A percentile compares a stretch with the other conserved stretches of the same genome.
phyloP scores from a whole-genome alignment of 2,329 filamentous ascomycete genomes.

The Claviceps citrina region DNA sequence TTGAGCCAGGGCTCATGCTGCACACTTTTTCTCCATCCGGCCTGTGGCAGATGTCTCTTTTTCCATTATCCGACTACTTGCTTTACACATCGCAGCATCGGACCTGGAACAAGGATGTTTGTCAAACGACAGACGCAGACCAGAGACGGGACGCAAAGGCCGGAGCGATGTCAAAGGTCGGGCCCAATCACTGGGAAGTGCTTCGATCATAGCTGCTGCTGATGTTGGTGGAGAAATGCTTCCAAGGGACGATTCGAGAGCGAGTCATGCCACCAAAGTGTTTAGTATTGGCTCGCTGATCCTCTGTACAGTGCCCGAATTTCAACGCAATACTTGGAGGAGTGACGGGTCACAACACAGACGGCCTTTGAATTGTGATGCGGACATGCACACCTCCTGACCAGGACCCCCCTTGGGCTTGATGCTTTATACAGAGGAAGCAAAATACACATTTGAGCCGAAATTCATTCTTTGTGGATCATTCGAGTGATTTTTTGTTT shows the following conservation, averaged over 20 bases:
- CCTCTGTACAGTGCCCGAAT: neutral
- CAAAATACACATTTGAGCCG: neutral
- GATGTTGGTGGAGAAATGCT: neutral
- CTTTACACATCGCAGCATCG: neutral
- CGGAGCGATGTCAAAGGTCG: no score
- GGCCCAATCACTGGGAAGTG: no score
- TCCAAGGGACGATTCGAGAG: no score
- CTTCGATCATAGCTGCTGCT: no score
- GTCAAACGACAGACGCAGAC: no score
- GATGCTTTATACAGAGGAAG: neutral
- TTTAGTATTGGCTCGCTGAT: neutral
- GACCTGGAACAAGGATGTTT: no score
- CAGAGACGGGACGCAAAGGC: no score
- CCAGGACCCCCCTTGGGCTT: neutral
- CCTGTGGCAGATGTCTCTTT: neutral
- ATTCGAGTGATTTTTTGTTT: conserved; percentile 1
- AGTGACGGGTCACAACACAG: neutral
- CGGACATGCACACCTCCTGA: neutral
- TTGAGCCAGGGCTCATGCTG: neutral
- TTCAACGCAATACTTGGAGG: neutral
- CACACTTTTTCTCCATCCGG: neutral
- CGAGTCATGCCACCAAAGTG: no score
- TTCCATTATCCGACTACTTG: neutral
- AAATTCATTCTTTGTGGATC: neutral
- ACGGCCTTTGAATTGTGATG: no score